phyloP scores from a whole-genome alignment of 495 filamentous ascomycete species.

The Hypoxylon fuscum region DNA sequence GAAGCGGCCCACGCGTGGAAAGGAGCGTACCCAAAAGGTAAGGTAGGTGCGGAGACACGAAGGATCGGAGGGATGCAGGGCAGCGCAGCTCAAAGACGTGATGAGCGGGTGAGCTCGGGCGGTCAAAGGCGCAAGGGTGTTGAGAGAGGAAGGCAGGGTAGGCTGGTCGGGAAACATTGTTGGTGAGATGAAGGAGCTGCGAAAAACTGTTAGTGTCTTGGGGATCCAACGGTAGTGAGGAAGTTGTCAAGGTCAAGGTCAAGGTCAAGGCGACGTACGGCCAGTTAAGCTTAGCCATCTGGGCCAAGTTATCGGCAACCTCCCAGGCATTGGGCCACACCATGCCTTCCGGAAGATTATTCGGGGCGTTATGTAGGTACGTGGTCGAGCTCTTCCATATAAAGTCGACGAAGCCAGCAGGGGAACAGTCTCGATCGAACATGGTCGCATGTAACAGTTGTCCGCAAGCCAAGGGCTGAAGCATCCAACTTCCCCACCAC shows the following conservation, averaged over 20 bases:
- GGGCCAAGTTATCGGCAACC: constrained; percentile 81
- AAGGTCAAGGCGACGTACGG: no score
- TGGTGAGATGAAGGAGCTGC: constrained; percentile 78
- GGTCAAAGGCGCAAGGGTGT: constrained; percentile 78
- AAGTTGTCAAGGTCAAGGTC: no score
- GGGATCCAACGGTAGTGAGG: no score
- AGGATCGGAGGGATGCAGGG: constrained; percentile 88
- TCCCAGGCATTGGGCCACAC: constrained; percentile 79
- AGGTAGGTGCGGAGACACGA: constrained; percentile 87
- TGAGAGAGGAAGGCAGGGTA: constrained; percentile 71
- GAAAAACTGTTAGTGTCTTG: constrained; percentile 24
- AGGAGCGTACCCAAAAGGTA: constrained; percentile 80
- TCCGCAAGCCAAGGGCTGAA: constrained; percentile 90
- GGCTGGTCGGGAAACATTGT: constrained; percentile 80
- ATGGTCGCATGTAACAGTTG: constrained; percentile 92
- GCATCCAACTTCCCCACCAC: constrained; percentile 97
- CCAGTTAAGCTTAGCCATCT: constrained; percentile 83
- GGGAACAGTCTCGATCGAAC: constrained; percentile 91
- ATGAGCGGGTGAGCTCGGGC: constrained; percentile 86
- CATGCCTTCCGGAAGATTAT: constrained; percentile 68
- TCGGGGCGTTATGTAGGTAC: constrained; percentile 80
- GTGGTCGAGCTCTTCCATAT: constrained; percentile 76
- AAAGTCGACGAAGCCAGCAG: constrained; percentile 73
- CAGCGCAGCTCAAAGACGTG: constrained; percentile 82
- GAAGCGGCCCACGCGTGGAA: constrained; percentile 79